phyloP scores from a whole-genome alignment of 2,329 filamentous ascomycete genomes.

The Colletotrichum cuscutae region DNA sequence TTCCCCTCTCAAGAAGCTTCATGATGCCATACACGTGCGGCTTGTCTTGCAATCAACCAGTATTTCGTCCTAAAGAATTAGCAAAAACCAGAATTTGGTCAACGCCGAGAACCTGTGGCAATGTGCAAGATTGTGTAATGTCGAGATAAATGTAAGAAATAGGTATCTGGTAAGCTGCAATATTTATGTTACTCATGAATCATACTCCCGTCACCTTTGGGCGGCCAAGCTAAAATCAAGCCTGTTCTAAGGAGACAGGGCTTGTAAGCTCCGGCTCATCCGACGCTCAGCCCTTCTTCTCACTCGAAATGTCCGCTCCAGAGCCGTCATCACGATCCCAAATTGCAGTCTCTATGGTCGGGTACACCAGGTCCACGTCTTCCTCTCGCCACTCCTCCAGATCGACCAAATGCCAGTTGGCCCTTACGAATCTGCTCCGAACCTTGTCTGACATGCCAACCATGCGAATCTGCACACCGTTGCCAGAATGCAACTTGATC shows the following conservation, averaged over 20 bases:
- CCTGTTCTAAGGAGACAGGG: not conserved
- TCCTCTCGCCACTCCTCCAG: slow-evolving; percentile 32
- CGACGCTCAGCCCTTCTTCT: slow-evolving; percentile 12
- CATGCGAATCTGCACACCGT: slow-evolving; percentile 58
- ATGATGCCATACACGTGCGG: no score
- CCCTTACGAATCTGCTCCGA: slow-evolving; percentile 50
- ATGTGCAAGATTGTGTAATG: not conserved
- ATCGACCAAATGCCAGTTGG: slow-evolving; percentile 45
- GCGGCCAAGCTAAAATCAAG: not conserved
- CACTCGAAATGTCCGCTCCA: slow-evolving; percentile 6
- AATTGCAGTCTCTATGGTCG: slow-evolving; percentile 29
- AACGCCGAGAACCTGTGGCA: no score
- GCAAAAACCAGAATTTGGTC: no score
- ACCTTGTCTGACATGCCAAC: slow-evolving; percentile 58
- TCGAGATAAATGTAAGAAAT: not conserved
- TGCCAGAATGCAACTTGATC: slow-evolving; percentile 59
- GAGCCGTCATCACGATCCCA: slow-evolving; percentile 30
- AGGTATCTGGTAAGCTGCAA: not conserved
- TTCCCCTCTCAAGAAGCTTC: no score
- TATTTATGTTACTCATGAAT: not conserved
- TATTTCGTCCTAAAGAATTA: no score
- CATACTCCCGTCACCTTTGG: not conserved
- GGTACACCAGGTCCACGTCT: slow-evolving; percentile 30
- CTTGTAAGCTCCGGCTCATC: not conserved
- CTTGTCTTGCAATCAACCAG: no score